Evolutionary conservation across 192 early-diverging fungal species (phyloP).

Genomic region (Dissophora globulifera): DNA sequence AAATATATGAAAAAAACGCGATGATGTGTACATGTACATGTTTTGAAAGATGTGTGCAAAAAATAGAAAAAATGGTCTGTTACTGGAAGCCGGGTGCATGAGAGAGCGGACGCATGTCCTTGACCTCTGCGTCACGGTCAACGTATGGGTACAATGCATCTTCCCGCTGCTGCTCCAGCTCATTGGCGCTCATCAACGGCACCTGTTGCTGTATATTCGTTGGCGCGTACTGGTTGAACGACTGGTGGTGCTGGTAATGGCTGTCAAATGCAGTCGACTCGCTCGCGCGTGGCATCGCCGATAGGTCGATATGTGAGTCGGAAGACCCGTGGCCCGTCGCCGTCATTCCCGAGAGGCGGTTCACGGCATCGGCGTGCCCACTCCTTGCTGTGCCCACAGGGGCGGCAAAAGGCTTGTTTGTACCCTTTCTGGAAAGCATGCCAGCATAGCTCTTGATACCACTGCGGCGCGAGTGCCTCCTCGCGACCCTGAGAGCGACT

Average conservation of each 20-base stretch:
- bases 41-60: too few species aligned
- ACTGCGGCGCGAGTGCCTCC: conserved; percentile 4
- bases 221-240: conserved; percentile 21
- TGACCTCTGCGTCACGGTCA: conserved; percentile 6
- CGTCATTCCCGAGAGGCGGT: conserved; percentile 22
- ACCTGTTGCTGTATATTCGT: conserved; percentile 29
- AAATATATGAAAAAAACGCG: too few species aligned
- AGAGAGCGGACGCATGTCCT: background rate
- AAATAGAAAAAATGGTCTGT: too few species aligned
- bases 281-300: conserved; percentile 14
- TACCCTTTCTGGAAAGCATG: background rate
- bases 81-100: too few species aligned
- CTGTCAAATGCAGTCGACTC: conserved; percentile 20
- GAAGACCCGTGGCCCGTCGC: background rate
- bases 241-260: background rate
- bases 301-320: conserved; percentile 34
- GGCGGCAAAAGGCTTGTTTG: conserved; percentile 25
- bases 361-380: background rate
- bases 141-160: conserved; percentile 14
- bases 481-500: conserved; percentile 5
- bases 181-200: conserved; percentile 42
- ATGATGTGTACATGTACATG: too few species aligned
- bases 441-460: background rate
- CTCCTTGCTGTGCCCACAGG: background rate
- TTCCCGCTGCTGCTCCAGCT: conserved; percentile 23